These are phyloP conservation scores for Bremia lactucae DNA, from an alignment of 352 stramenopile species.

Conservation along the genomic window DNA sequence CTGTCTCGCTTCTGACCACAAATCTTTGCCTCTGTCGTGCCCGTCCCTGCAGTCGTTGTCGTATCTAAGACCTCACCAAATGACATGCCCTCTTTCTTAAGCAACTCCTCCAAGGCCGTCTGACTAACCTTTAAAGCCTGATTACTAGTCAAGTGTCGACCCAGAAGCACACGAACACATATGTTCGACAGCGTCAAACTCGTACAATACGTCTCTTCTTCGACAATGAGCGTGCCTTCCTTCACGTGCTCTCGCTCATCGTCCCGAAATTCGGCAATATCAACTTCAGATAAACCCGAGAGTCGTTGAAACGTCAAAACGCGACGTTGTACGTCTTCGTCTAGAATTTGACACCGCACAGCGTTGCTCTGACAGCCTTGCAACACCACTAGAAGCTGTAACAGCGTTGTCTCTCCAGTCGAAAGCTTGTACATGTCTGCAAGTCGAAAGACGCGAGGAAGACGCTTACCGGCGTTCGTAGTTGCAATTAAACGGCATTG, in stretches of 20 bases:
- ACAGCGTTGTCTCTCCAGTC: slow-evolving; percentile 57
- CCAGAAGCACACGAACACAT: slow-evolving; percentile 67
- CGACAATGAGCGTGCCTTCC: slow-evolving; percentile 76
- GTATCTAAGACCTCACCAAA: slow-evolving; percentile 50
- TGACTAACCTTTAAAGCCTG: slow-evolving; percentile 81
- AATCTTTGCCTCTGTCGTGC: background rate
- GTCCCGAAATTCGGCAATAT: slow-evolving; percentile 79
- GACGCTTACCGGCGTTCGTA: slow-evolving; percentile 17
- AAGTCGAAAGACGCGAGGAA: slow-evolving; percentile 63
- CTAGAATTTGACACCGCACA: slow-evolving; percentile 75
- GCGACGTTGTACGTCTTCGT: slow-evolving; percentile 68
- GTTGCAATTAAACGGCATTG: slow-evolving; percentile 41
- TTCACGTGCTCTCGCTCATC: slow-evolving; percentile 80
- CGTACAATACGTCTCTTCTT: slow-evolving; percentile 75
- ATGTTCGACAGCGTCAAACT: slow-evolving; percentile 73
- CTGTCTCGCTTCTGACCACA: slow-evolving; percentile 19
- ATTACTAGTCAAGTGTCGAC: slow-evolving; percentile 62
- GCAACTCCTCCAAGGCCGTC: slow-evolving; percentile 66
- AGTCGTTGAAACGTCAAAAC: slow-evolving; percentile 69
- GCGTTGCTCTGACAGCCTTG: slow-evolving; percentile 80
- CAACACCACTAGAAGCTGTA: slow-evolving; percentile 75
- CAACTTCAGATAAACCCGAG: slow-evolving; percentile 75
- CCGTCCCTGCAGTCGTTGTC: slow-evolving; percentile 3
- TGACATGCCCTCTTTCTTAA: slow-evolving; percentile 59
- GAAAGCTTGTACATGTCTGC: slow-evolving; percentile 67